A percentile compares a stretch with the other conserved stretches of the same genome.
Evolutionary conservation across 495 filamentous ascomycete species (phyloP).

Genomic region (Aspergillus panamensis): DNA sequence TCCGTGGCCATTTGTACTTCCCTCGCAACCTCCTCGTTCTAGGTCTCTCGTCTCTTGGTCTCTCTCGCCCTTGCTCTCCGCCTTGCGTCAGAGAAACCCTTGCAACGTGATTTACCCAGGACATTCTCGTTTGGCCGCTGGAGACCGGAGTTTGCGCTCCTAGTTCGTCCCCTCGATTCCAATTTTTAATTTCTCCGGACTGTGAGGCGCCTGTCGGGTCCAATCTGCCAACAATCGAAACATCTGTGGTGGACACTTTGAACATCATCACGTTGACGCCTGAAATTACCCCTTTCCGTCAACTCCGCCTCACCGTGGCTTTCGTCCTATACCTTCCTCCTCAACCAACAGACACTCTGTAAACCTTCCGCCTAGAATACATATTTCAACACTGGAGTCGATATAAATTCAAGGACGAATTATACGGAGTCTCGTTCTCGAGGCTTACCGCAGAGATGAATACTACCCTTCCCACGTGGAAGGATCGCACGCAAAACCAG

Average conservation of each 20-base stretch:
- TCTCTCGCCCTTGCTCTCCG: constrained; percentile 30
- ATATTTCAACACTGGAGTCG: not conserved
- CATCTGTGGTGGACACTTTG: constrained; percentile 4
- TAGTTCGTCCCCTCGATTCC: constrained; percentile 4
- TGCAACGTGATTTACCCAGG: constrained; percentile 29
- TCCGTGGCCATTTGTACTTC: constrained; percentile 25
- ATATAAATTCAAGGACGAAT: constrained; percentile 20
- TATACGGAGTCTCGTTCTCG: constrained; percentile 21
- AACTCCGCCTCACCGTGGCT: constrained; percentile 11
- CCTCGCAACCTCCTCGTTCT: constrained; percentile 24
- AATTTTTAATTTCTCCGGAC: constrained; percentile 17
- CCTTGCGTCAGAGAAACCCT: constrained; percentile 32
- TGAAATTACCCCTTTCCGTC: constrained; percentile 20
- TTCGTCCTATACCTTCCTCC: constrained; percentile 4
- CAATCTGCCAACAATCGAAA: constrained; percentile 17
- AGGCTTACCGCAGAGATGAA: constrained; percentile 37
- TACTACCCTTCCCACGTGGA: constrained; percentile 45
- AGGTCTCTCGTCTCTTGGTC: constrained; percentile 14
- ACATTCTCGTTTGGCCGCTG: constrained; percentile 29
- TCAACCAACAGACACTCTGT: not conserved
- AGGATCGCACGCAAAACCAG: constrained; percentile 48
- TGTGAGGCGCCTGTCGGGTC: constrained; percentile 8
- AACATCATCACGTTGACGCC: constrained; percentile 22
- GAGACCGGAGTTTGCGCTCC: constrained; percentile 27
- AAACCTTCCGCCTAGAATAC: no score